phyloP scores from a whole-genome alignment of 345 rosid species.

The Linum trigynum region DNA sequence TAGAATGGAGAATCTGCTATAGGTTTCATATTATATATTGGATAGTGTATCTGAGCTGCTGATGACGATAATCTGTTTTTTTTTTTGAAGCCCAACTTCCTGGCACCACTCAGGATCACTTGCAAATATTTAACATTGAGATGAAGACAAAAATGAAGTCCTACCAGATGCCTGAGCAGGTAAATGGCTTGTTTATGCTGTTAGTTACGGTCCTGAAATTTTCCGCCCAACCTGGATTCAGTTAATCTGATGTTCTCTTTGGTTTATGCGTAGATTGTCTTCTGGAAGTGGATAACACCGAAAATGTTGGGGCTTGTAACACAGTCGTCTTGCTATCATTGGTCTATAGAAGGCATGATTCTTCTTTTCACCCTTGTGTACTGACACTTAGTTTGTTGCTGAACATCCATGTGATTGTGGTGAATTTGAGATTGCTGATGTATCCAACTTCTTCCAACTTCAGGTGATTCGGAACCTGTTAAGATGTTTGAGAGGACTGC shows the following conservation, averaged over 20 bases:
- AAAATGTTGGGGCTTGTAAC: constrained; percentile 95
- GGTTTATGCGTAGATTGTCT: constrained; percentile 49
- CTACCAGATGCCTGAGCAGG: constrained; percentile 99
- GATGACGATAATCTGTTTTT: background rate
- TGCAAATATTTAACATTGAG: constrained; percentile 97
- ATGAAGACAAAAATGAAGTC: constrained; percentile 88
- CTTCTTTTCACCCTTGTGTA: constrained; percentile 16
- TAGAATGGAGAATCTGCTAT: background rate
- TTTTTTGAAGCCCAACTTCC: constrained; percentile 73
- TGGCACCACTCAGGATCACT: constrained; percentile 94
- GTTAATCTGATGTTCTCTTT: constrained; percentile 6
- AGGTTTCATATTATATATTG: background rate
- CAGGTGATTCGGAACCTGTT: constrained; percentile 94
- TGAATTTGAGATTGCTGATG: background rate
- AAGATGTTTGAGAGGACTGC: constrained; percentile 97
- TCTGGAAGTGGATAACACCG: constrained; percentile 97
- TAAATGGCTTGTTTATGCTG: constrained; percentile 11
- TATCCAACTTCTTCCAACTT: background rate
- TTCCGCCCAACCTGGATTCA: too few relatives aligned
- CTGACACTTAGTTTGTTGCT: background rate
- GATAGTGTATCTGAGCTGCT: background rate
- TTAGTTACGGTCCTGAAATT: background rate
- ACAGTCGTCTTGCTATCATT: constrained; percentile 80
- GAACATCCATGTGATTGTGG: background rate
- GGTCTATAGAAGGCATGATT: constrained; percentile 87